These are phyloP conservation scores for Cydonia oblonga DNA, from an alignment of 331 rosid species.

Conservation along the genomic window DNA sequence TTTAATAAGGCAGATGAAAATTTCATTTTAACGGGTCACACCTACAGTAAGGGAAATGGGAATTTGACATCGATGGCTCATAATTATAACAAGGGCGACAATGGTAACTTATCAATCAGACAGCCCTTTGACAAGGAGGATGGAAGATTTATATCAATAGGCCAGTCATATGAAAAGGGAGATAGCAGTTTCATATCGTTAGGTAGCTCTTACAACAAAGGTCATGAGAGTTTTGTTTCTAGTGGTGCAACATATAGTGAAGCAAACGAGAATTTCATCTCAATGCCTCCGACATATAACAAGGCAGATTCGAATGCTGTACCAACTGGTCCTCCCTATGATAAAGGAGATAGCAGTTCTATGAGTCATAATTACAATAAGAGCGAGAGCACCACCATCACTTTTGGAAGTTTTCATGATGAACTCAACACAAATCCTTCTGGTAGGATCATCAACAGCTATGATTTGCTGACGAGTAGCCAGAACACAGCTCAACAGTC, in stretches of 20 bases:
- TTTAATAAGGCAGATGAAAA: conserved; percentile 45
- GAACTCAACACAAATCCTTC: conserved; percentile 48
- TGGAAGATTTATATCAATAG: conserved; percentile 60
- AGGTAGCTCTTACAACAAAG: conserved; percentile 57
- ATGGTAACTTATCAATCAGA: conserved; percentile 47
- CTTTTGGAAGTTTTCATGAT: conserved; percentile 63
- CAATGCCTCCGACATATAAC: conserved; percentile 31
- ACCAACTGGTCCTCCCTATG: conserved; percentile 37
- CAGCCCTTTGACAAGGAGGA: conserved; percentile 60
- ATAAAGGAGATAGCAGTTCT: conserved; percentile 44
- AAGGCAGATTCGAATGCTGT: conserved; percentile 43
- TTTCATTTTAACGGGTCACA: conserved; percentile 51
- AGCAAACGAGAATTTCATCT: conserved; percentile 48
- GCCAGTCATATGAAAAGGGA: conserved; percentile 68
- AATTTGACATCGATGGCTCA: conserved; percentile 64
- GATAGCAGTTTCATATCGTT: conserved; percentile 47
- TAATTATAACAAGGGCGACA: conserved; percentile 56
- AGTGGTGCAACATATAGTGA: conserved; percentile 48
- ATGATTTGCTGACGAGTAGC: conserved; percentile 44
- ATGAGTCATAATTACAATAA: conserved; percentile 41
- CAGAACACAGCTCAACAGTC: conserved; percentile 43
- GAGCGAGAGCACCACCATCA: conserved; percentile 49
- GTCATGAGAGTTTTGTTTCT: conserved; percentile 47
- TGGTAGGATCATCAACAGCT: conserved; percentile 50
- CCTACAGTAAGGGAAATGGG: conserved; percentile 57